Evolutionary conservation across 2,329 filamentous ascomycete species (phyloP).

Genomic region (Apiospora kogelbergensis): DNA sequence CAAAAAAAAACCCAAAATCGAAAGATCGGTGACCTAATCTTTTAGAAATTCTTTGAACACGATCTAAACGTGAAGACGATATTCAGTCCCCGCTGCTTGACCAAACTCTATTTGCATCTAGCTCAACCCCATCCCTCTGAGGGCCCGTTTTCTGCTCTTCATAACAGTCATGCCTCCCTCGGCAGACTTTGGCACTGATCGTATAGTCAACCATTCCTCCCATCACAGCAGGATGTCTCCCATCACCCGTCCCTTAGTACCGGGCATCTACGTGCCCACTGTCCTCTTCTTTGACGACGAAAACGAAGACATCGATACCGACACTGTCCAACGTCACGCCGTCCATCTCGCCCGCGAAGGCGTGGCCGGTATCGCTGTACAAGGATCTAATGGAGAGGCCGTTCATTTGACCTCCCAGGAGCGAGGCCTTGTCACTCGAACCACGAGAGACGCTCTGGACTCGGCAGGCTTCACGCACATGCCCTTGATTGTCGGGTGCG

Average conservation of each 20-base stretch:
- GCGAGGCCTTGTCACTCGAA: slow-evolving; percentile 56
- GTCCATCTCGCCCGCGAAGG: slow-evolving; percentile 61
- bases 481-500: slow-evolving; percentile 66
- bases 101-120: not conserved
- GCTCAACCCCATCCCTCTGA: not conserved
- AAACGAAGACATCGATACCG: slow-evolving; percentile 52
- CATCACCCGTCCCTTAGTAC: not conserved
- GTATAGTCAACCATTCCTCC: not conserved
- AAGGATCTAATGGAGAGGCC: slow-evolving; percentile 72
- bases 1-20: no score
- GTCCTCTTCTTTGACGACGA: slow-evolving; percentile 56
- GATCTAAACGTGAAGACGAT: no score
- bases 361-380: slow-evolving; percentile 64
- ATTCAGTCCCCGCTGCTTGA: not conserved
- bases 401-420: slow-evolving; percentile 66
- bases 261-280: slow-evolving; percentile 59
- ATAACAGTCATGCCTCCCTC: not conserved
- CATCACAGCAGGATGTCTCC: not conserved
- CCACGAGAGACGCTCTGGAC: slow-evolving; percentile 61
- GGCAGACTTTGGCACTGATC: not conserved
- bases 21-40: no score
- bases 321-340: slow-evolving; percentile 49
- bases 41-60: no score
- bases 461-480: slow-evolving; percentile 50
- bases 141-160: not conserved